These are phyloP conservation scores for Penicillium sp. DNA, from an alignment of 2,329 filamentous ascomycete genomes.

Conservation along the genomic window DNA sequence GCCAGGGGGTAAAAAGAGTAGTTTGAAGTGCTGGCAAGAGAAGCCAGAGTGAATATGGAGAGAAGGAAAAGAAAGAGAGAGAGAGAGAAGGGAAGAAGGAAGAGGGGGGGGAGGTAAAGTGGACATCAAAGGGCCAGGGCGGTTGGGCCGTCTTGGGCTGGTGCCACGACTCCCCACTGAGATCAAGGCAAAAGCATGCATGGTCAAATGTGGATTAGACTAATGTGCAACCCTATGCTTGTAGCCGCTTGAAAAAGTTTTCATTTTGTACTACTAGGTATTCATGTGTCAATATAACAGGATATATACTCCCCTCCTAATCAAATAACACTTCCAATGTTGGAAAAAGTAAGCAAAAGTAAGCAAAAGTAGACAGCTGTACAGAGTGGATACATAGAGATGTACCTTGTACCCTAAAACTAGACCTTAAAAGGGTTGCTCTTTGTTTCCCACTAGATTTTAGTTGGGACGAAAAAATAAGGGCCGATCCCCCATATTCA, in stretches of 20 bases:
- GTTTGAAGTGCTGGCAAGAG: neutral
- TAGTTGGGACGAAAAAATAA: constrained; percentile 13
- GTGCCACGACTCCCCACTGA: constrained; percentile 44
- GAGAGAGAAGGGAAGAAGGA: constrained; percentile 10
- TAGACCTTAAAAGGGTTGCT: neutral
- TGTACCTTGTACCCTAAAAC: constrained; percentile 1
- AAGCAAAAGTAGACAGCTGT: neutral
- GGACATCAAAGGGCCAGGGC: constrained; percentile 24
- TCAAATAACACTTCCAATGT: neutral
- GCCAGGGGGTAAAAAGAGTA: neutral
- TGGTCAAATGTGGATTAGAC: constrained; percentile 33
- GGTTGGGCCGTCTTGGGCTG: constrained; percentile 44
- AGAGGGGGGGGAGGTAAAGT: constrained; percentile 37
- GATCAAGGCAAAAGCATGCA: constrained; percentile 33
- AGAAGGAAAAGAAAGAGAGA: constrained; percentile 8
- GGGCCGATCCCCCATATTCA: constrained; percentile 20
- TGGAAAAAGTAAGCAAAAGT: neutral
- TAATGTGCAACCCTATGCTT: constrained; percentile 16
- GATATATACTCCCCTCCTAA: neutral
- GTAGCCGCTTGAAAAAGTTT: constrained; percentile 16
- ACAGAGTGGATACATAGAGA: neutral
- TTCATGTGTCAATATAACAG: neutral
- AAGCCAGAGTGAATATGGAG: constrained; percentile 8
- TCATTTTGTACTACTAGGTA: neutral
- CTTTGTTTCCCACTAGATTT: constrained; percentile 5